A percentile compares a stretch with the other conserved stretches of the same genome.
Conservation (phyloP, 768 basidiomycete species). For the Rhodotorula diobovata region DNA sequence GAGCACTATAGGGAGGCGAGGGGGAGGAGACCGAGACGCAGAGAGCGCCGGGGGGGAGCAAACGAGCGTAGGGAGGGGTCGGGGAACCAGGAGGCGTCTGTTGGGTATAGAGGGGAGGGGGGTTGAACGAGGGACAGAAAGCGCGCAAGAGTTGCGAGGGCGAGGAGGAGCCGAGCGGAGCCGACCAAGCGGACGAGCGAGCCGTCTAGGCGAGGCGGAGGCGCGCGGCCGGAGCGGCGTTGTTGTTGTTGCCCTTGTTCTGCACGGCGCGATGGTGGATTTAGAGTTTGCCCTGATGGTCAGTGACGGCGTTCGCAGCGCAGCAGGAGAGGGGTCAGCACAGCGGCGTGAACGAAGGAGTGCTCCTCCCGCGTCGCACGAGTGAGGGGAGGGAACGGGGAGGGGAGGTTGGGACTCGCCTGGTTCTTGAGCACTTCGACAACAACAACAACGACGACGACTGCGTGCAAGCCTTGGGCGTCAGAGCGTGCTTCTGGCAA, state of each 20-base stretch:
- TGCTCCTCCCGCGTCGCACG: background rate
- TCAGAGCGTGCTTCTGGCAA: too few species aligned
- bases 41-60: background rate
- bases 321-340: background rate
- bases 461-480: background rate
- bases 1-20: background rate
- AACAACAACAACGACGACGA: slow-evolving; percentile 5
- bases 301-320: background rate
- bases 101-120: background rate
- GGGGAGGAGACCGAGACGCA: too few species aligned
- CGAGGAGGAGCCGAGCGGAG: background rate
- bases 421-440: slow-evolving; percentile 10
- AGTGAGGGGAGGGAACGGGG: background rate
- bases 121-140: background rate
- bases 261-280: background rate
- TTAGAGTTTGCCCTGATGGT: background rate
- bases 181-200: background rate
- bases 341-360: too few species aligned
- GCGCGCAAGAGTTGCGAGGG: background rate
- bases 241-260: slow-evolving; percentile 1
- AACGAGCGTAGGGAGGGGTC: background rate
- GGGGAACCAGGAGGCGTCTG: background rate
- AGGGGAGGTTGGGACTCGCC: background rate
- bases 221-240: too few species aligned
- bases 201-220: slow-evolving; percentile 9